Evolutionary conservation across 225 moss, liverwort and hornwort genomes (phyloP), one percentile per base, ranked within the genome.

Genomic region (Sphagnum contortum): DNA sequence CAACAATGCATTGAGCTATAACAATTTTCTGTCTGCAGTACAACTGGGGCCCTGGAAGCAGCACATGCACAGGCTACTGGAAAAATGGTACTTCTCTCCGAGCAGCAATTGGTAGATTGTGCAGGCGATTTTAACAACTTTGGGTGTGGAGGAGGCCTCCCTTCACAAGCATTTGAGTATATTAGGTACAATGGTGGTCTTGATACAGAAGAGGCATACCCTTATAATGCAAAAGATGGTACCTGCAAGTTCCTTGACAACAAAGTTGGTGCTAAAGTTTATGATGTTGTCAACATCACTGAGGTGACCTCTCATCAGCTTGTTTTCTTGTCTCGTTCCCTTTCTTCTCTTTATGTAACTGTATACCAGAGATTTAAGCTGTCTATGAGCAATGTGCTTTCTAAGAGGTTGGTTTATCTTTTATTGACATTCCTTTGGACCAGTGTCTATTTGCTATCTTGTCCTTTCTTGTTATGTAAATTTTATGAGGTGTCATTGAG

Each of bases 31-130:
- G 66, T 12, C 0, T 77, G 68, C 87, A 98, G 98, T 74, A 91
- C 98, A 63, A 98, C 93, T 61, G 98, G 98, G 44, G 90, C 98
- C 63, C 71, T 98, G 60, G 98, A 98, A 68, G 85, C 98, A 69
- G 93, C 98, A 49, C 98, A 98, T 76, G 98, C 98, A 46, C 98
- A 93, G 77, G 91, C 93, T 48, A 93, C 98, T 6, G 98, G 98
- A 10, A 73, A 87, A 48, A 82, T 98, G 93, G 91, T 98, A 13
- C 92, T 98, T 60, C 75, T 98, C 11, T 98, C 98, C 45, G 98
- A 98, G 76, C 98, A 98, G 54, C 98, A 98, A 64, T 71, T 98
- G 62, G 93, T 98, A 50, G 98, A 98, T 60, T 98, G 98, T 78
- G 98, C 98, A 48, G 98, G 96, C 47, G 85, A 69, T 2, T 98